Base-by-base conservation (phyloP, 2,329 filamentous ascomycete species). In the Xylaria sp. region DNA sequence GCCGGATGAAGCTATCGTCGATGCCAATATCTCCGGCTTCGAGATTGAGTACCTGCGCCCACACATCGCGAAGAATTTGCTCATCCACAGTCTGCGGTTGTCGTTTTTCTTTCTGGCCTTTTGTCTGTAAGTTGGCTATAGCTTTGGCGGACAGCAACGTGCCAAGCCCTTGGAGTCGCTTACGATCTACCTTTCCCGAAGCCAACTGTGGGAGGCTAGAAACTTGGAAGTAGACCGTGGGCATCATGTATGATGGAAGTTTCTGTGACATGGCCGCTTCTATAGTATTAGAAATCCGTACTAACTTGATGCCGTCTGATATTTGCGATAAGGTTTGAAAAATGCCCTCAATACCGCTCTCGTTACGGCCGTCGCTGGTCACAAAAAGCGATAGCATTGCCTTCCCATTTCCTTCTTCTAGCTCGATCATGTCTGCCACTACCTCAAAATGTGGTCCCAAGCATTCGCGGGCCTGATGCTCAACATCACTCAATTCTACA, bases 1-100 rank as follows among this genome's bases (percentile, higher is more conserved):
- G 65, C n/a, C 60, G 39, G 36, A 75, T 68, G 59, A 75, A 45
- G 8, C 18, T 45, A 23, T 45, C 73, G 15, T 78, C 75, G 0
- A 75, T 60, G 0, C 76, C 72, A 28, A 81, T 72, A 2, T 78
- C 70, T 0, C 74, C 73, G 0, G 75, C 66, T 0, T 77, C 65
- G 3, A 82, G 67, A 57, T 81, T 79, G 8, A 86, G 77, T 0
- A 84, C 76, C 20, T 78, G 74, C 0, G 80, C 77, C 79, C 82
- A 85, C n/a, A 84, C 45, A 4, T 15, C 1, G n/a, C 18, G 41
- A 20, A 45, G 18, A 8, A 20, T 6, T 20, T 20, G 18, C 6
- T 45, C 41, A 20, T 20, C 18, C n/a, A 8, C 18, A 10, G 41
- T 45, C 8, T 20, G 18, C 18, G 41, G 41, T 8, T 20, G 6